Evolutionary conservation across 306 rosid genomes (phyloP), one percentile per base, ranked within the genome.

Genomic region (Rosa rugosa): DNA sequence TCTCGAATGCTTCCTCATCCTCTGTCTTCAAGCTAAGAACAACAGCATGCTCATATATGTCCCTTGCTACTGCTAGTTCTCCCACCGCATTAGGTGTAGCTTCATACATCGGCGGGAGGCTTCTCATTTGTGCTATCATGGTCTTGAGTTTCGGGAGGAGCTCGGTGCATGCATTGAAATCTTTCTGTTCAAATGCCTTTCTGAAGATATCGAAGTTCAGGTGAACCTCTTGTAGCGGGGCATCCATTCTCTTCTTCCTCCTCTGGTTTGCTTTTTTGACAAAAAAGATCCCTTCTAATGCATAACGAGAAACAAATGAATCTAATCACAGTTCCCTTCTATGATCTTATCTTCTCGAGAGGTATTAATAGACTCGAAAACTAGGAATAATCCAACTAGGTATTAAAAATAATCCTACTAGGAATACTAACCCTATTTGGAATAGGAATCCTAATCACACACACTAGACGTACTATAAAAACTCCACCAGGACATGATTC

Each of bases 1-100:
- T 89, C 83, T 95, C 99, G 76, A 95, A 95, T 38, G 97, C 96
- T 84, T 90, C 99, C 82, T 93, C 94, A 72, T 95, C 97, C 86
- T 95, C 97, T 1, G 36, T 72, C 86, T 93, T 93, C 75, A 95
- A 95, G 74, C 99, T 91, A 42, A 95, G 88, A 74, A 95, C 87
- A 68, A 95, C 96, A 38, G 98, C 99, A 57, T 95, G 94, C 90
- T 95, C 99, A 1, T 95, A 95, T 80, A 95, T 90, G 78, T 95
- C 94, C 89, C 98, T 90, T 79, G 98, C 96, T 79, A 91, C 12
- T 69, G 87, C 88, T 79, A 92, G 77, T 81, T 93, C 98, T 59
- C 70, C 88, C 65, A 81, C 82, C 0, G 94, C 96, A 76, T 87
- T 86, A 31, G 94, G 92, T 2, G 98, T 86, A 45, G 81, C 88